These are phyloP conservation scores for Penicillium simplicissimum DNA, from an alignment of 495 filamentous ascomycete species.

Conservation along the genomic window DNA sequence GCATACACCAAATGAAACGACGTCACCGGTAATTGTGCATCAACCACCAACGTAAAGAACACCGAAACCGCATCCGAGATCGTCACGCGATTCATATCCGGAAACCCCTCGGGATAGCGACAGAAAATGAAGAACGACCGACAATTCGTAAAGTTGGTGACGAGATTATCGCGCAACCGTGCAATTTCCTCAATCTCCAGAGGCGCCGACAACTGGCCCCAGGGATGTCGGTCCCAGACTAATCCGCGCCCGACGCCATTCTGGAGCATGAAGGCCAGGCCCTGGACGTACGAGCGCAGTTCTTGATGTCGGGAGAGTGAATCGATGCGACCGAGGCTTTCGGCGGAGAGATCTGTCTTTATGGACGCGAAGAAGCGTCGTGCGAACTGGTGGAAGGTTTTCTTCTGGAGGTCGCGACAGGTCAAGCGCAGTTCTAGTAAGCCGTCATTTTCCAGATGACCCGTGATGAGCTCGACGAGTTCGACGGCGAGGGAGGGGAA, in stretches of 20 bases:
- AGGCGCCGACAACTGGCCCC: conserved; percentile 27
- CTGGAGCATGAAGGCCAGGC: conserved; percentile 28
- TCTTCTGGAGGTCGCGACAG: conserved; percentile 28
- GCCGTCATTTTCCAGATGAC: conserved; percentile 7
- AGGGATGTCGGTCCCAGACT: conserved; percentile 28
- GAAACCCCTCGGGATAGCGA: conserved; percentile 33
- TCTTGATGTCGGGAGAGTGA: conserved; percentile 19
- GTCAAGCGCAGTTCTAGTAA: conserved; percentile 25
- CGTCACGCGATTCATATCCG: conserved; percentile 28
- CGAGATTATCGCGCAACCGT: conserved; percentile 25
- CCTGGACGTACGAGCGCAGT: conserved; percentile 22
- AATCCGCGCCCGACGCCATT: conserved; percentile 29
- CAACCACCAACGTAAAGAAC: conserved; percentile 29
- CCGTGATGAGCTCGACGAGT: conserved; percentile 28
- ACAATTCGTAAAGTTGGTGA: conserved; percentile 22
- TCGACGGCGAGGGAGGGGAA: conserved; percentile 25
- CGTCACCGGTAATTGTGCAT: conserved; percentile 22
- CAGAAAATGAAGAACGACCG: conserved; percentile 35
- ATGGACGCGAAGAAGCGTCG: conserved; percentile 28
- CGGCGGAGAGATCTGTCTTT: conserved; percentile 27
- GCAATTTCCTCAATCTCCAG: conserved; percentile 24
- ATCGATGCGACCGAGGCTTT: conserved; percentile 27
- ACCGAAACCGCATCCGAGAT: conserved; percentile 30
- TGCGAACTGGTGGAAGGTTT: conserved; percentile 32
- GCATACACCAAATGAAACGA: conserved; percentile 33